Base-by-base conservation (phyloP, 768 basidiomycete species). In the Suillus clintonianus region DNA sequence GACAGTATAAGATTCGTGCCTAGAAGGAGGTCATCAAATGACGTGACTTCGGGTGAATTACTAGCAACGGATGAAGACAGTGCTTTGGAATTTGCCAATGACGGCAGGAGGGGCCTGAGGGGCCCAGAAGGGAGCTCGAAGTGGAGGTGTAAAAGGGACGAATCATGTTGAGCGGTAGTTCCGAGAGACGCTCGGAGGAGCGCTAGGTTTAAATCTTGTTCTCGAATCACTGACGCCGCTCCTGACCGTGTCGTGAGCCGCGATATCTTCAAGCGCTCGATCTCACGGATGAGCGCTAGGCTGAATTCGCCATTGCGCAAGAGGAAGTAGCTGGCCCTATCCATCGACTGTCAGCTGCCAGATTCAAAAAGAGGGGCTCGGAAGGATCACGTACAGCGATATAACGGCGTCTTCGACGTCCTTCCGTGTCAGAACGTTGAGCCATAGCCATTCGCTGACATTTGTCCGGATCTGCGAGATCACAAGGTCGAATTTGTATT, bases 391-490 rank as follows among this genome's bases (percentile, higher is more conserved):
- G 73, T 75, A 95, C 94, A 96, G 73, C 14, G 92, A 91, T 68
- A 95, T 87, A 22, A 97, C 86, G 0, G 94, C 90, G 27, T 90
- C 90, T 66, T 91, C 89, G 1, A 96, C 89, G 65, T 95, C 93
- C 68, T 86, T 85, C 69, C 84, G 83, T 2, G 94, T 96, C 59
- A 97, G 80, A 42, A 97, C 89, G 70, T 95, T 94, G 27, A 87
- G 75, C 95, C 95, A 97, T 1, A 97, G 80, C 94, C 95, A 97
- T 80, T 97, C 95, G 71, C 94, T 91, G 58, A 96, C 85, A 62
- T 90, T 88, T 1, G 84, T 89, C 63, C 94, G 80, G 42, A 95
- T 92, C 64, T 89, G 86, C 19, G 85, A 78, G 41, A 97, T 86
- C 63, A 89, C 85, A 37, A 82, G 78, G 72, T 93, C 92, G 70